Conservation (phyloP, 228 moss, liverwort and hornwort species). For the Sphagnum magellanicum region DNA sequence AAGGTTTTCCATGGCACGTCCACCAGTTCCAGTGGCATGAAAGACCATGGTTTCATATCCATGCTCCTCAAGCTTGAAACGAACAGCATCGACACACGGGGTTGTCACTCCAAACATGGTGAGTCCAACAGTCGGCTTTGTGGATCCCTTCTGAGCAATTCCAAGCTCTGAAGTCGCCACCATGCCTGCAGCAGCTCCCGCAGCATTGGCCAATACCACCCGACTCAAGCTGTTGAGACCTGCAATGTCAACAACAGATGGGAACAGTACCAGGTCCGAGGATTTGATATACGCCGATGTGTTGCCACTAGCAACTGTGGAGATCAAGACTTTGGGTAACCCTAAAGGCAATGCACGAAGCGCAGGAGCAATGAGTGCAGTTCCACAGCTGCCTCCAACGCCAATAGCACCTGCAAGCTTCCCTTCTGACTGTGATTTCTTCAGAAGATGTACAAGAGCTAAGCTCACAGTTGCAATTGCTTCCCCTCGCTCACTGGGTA, state of each 20-base stretch:
- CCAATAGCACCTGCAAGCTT: conserved; percentile 83
- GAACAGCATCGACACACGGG: conserved; percentile 77
- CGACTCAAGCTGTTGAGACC: conserved; percentile 77
- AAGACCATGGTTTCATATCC: conserved; percentile 88
- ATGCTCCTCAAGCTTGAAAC: conserved; percentile 55
- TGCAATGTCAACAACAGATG: conserved; percentile 90
- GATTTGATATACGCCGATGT: conserved; percentile 67
- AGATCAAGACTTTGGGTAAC: conserved; percentile 75
- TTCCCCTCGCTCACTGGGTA: conserved; percentile 58
- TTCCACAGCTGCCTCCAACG: conserved; percentile 80
- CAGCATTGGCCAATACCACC: conserved; percentile 68
- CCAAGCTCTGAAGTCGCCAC: conserved; percentile 50
- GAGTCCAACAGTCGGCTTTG: conserved; percentile 70
- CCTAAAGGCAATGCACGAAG: conserved; percentile 84
- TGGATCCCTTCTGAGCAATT: conserved; percentile 28
- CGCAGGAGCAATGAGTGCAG: conserved; percentile 79
- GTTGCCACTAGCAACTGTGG: conserved; percentile 89
- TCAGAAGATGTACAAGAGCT: conserved; percentile 65
- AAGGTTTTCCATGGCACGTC: conserved; percentile 85
- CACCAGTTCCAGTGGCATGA: conserved; percentile 91
- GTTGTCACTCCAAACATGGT: conserved; percentile 99
- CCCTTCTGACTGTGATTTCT: conserved; percentile 51
- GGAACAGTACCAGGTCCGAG: conserved; percentile 73
- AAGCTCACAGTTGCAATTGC: conserved; percentile 62
- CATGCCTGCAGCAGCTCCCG: conserved; percentile 85